phyloP scores from a whole-genome alignment of 495 filamentous ascomycete genomes.

The Viridothelium virens region DNA sequence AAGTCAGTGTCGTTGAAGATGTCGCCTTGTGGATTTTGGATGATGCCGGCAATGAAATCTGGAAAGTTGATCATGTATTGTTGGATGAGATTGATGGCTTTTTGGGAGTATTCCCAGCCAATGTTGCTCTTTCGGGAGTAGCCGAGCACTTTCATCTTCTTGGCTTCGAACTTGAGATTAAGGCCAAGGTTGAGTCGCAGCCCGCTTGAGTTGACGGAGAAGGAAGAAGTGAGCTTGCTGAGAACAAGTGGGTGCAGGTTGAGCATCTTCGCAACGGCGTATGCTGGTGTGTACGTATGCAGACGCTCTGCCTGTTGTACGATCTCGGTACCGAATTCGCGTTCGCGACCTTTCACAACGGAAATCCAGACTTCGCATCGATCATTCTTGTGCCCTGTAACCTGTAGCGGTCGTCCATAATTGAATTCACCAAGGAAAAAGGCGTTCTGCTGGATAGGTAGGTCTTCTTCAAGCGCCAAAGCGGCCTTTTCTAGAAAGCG shows the following conservation, averaged over 20 bases:
- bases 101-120: constrained; percentile 92
- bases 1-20: constrained; percentile 78
- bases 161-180: constrained; percentile 93
- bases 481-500: constrained; percentile 86
- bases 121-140: constrained; percentile 77
- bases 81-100: constrained; percentile 68
- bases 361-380: constrained; percentile 72
- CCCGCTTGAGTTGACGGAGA: constrained; percentile 71
- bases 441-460: constrained; percentile 67
- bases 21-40: constrained; percentile 64
- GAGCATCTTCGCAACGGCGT: constrained; percentile 71
- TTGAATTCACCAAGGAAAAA: constrained; percentile 97
- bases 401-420: constrained; percentile 81
- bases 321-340: constrained; percentile 71
- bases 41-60: constrained; percentile 83
- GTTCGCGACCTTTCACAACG: constrained; percentile 58
- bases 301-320: constrained; percentile 56
- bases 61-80: constrained; percentile 93
- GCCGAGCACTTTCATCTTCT: constrained; percentile 90
- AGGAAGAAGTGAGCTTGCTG: constrained; percentile 92
- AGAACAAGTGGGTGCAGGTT: constrained; percentile 76
- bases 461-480: constrained; percentile 82
- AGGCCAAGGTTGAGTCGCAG: constrained; percentile 80
- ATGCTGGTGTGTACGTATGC: constrained; percentile 77
- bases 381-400: constrained; percentile 57